Percentiles rank a stretch among this genome's conserved stretches.
These are phyloP conservation scores for Backusella morwellensis DNA, from an alignment of 192 early-diverging fungal species.

Conservation along the genomic window DNA sequence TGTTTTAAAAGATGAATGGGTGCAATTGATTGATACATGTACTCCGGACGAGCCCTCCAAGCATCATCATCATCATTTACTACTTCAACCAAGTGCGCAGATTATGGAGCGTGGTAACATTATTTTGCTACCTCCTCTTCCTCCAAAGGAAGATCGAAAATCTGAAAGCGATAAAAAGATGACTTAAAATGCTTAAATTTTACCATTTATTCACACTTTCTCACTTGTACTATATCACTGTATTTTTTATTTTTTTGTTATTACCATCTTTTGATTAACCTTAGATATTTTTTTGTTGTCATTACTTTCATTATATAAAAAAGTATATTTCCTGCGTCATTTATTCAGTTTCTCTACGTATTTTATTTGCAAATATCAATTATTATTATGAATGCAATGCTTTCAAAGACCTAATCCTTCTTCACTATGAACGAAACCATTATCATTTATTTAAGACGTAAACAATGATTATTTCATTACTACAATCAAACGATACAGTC, in stretches of 20 bases:
- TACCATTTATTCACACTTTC: not conserved
- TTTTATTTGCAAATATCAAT: too few relatives aligned
- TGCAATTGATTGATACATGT: constrained; percentile 60
- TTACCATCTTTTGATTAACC: not conserved
- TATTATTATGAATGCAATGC: too few relatives aligned
- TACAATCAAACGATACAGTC: too few relatives aligned
- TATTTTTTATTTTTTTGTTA: not conserved
- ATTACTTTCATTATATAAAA: not conserved
- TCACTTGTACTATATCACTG: not conserved
- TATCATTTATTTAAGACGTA: too few relatives aligned
- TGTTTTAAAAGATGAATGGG: constrained; percentile 75
- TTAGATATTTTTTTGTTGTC: not conserved
- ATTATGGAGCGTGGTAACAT: constrained; percentile 19
- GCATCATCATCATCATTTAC: constrained; percentile 29
- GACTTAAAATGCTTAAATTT: not conserved
- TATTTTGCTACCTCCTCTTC: not conserved
- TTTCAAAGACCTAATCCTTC: too few relatives aligned
- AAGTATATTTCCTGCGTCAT: not conserved
- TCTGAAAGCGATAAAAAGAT: not conserved
- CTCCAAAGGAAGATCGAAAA: not conserved
- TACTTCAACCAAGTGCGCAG: constrained; percentile 14
- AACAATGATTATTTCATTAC: too few relatives aligned
- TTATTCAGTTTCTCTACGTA: not conserved
- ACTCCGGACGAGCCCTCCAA: not conserved
- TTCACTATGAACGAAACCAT: too few relatives aligned